Percentiles rank a stretch among this genome's conserved stretches.
phyloP scores from a whole-genome alignment of 768 basidiomycete species.

The Russula griseocarnosa region DNA sequence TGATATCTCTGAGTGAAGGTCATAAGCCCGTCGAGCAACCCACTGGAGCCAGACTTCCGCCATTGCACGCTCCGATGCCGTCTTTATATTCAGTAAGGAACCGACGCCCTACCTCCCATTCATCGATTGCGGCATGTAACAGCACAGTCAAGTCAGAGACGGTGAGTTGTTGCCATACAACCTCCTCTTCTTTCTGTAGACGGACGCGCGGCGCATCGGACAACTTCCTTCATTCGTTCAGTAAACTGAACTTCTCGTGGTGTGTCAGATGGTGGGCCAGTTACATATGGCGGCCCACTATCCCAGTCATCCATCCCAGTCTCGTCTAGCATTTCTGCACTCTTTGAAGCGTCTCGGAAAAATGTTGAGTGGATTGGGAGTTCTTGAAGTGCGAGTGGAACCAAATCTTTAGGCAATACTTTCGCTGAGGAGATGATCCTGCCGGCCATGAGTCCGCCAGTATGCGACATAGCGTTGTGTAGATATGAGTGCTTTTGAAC shows the following conservation, averaged over 20 bases:
- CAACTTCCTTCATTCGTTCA: not conserved
- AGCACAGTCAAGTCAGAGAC: not conserved
- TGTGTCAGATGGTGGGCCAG: too few species aligned
- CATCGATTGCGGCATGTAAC: not conserved
- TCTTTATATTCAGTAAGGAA: not conserved
- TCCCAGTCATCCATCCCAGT: not conserved
- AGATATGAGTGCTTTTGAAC: too few species aligned
- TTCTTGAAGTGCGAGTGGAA: not conserved
- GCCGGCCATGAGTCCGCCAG: not conserved
- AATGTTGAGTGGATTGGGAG: not conserved
- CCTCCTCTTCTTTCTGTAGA: not conserved
- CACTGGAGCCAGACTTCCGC: not conserved
- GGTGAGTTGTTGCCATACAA: not conserved
- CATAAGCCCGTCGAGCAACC: not conserved
- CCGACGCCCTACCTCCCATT: not conserved
- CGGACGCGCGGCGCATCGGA: not conserved
- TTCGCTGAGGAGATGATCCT: too few species aligned
- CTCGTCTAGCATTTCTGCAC: not conserved
- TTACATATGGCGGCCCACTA: not conserved
- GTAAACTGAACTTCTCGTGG: too few species aligned
- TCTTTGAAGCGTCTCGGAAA: not conserved
- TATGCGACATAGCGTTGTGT: not conserved
- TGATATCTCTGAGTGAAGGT: too few species aligned
- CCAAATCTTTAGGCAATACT: not conserved
- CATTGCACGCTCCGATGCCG: not conserved